Base-by-base conservation (phyloP, 768 basidiomycete genomes). In the Phallus indusiatus region DNA sequence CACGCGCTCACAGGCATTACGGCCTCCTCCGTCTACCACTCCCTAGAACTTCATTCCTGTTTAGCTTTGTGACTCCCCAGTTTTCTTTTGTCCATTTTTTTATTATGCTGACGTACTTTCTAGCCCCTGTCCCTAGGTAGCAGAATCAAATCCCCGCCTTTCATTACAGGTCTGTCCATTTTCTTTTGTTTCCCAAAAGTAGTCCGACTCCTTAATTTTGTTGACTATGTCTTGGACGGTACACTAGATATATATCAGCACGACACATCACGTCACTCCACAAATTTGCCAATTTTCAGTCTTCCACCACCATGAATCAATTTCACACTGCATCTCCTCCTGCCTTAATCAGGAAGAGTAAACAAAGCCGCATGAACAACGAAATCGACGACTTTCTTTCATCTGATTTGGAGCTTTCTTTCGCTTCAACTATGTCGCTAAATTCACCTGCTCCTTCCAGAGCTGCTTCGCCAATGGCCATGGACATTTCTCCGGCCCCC, bases 401-500 rank as follows among this genome's bases (percentile, higher is more conserved):
- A 35, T 85, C 85, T n/a, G 88, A 67, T 36, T 78, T 90, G 52
- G 90, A 92, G 68, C 73, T 83, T 42, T 90, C 89, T 28, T 92
- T 92, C 67, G 87, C 87, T 7, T 90, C 88, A 33, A 88, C 80
- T 61, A 84, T 91, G 69, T 92, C 90, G 7, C 73, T 92, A 51
- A 78, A 87, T 66, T 88, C 88, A 24, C 86, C 89, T 35, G 76
- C 82, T 22, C 42, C n/a, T 21, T 60, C 77, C 72, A 53, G 75
- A 80, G 28, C 67, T 49, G 54, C 59, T 55, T 61, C 72, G 62
- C 73, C 78, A 53, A 77, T 84, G 54, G 80, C 86, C 3, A 91
- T 91, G 90, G 89, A 91, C 66, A 85, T 92, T 51, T 91, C 89
- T 3, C 90, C 90, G 9, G 81, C 79, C 21, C 85, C 71, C 7